phyloP scores from a whole-genome alignment of 108 stramenopile species.

The Aurantiochytrium sp. region DNA sequence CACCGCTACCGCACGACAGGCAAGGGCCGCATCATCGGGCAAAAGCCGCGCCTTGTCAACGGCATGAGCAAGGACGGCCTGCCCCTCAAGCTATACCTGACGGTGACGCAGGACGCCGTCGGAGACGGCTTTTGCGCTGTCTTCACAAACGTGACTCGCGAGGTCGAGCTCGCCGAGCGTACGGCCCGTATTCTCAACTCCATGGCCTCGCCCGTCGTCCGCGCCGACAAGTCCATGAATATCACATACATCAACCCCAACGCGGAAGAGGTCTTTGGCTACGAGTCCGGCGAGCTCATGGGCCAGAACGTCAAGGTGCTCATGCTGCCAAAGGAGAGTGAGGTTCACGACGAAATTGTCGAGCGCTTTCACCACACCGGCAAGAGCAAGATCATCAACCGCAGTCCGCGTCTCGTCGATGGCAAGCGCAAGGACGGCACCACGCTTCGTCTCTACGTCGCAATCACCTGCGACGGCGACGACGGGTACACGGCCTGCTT shows the following conservation, averaged over 20 bases:
- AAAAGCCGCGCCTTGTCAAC: background rate
- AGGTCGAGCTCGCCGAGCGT: background rate
- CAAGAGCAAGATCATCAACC: background rate
- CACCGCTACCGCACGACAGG: background rate
- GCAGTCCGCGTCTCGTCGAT: background rate
- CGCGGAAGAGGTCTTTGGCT: background rate
- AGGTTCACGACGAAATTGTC: background rate
- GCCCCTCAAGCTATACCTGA: background rate
- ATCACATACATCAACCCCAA: background rate
- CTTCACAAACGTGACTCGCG: background rate
- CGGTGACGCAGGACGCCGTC: background rate
- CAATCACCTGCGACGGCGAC: background rate
- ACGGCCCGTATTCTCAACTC: background rate
- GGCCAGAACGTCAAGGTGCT: background rate
- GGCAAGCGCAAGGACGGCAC: background rate
- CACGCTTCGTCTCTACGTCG: background rate
- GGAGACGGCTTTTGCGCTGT: background rate
- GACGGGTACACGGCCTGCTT: background rate
- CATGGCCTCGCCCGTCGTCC: constrained; percentile 6
- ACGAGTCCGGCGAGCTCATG: background rate
- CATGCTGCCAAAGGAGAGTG: background rate
- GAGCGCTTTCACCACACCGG: background rate
- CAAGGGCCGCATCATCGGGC: background rate
- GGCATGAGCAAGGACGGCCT: background rate
- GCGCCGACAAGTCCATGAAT: background rate